Evolutionary conservation across 352 stramenopile species (phyloP), one percentile per base, ranked within the genome.

Genomic region (Phytopythium aichiense): DNA sequence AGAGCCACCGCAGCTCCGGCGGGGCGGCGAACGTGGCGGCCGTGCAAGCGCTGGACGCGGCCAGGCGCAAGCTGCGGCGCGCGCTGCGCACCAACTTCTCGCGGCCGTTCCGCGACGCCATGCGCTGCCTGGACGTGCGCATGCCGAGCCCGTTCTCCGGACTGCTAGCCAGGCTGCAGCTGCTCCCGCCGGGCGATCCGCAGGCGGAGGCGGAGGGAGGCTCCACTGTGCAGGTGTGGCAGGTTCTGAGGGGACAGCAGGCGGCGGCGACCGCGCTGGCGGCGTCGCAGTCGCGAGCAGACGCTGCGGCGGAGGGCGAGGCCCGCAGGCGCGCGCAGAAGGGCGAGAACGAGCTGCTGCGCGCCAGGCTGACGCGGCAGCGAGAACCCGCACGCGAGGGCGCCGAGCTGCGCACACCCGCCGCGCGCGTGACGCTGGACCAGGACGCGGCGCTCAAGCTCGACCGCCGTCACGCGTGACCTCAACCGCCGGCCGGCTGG

Each of bases 81-180:
- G 73, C 73, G 23, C 60, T 85, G 35, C 68, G 73, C 25, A 81
- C 68, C 51, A 85, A 85, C 46, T 85, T 85, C 45, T 83, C 73
- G 25, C 71, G 76, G 8, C 73, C 73, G 2, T 85, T 83, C 37
- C 76, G 76, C 15, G 76, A 85, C 56, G 73, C 76, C 2, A 85
- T 85, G 76, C 76, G 76, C 4, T 85, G 76, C 40, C 61, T 73
- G 13, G 66, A 76, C 33, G 75, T 73, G 31, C 55, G 22, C 38
- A 63, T 80, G 28, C 75, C 75, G 2, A 70, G 75, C 20, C 75
- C 75, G 13, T 84, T 84, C 51, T 61, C 60, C 6, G 68, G 68
- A 7, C 63, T 84, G 13, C 61, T 84, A 7, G 45, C 58, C 16
- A 67, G 64, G 13, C 63, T 84, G 11, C 61, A 79, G 38, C 60